phyloP scores from a whole-genome alignment of 2,329 filamentous ascomycete species.

The Botrytis aclada region DNA sequence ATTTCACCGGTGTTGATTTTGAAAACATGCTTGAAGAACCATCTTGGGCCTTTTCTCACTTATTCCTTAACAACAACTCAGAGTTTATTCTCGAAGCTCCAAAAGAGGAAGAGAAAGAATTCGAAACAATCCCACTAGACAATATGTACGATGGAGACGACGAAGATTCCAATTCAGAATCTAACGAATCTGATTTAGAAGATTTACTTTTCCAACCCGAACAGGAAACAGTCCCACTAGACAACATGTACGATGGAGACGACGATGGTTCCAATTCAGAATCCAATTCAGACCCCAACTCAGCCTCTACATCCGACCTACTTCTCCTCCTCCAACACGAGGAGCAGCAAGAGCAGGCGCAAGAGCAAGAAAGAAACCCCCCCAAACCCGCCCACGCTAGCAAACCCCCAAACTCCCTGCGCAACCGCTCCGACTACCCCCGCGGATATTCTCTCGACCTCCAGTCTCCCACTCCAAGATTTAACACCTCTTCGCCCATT shows the following conservation, averaged over 20 bases:
- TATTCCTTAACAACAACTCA: not conserved
- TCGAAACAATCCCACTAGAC: not conserved
- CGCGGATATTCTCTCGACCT: not conserved
- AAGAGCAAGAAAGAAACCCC: not conserved
- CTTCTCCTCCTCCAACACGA: no score
- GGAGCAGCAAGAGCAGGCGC: no score
- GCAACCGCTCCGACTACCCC: not conserved
- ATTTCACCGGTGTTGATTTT: not conserved
- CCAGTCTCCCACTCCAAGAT: not conserved
- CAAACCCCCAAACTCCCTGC: conserved; percentile 4
- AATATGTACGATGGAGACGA: conserved; percentile 1
- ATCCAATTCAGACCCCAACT: no score
- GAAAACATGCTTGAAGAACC: not conserved
- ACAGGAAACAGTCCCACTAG: no score
- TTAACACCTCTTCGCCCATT: not conserved
- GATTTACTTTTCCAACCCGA: not conserved
- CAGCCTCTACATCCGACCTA: no score
- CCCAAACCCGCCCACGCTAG: no score
- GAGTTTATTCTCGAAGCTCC: not conserved
- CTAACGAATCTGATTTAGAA: not conserved
- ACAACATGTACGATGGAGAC: no score
- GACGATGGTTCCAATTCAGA: no score
- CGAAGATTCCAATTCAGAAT: no score
- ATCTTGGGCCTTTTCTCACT: not conserved
- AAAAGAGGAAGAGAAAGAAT: not conserved